Percentiles rank a stretch among this genome's conserved stretches.
Conservation (phyloP, 805 yeast species). For the Kluyveromyces starmeri region DNA sequence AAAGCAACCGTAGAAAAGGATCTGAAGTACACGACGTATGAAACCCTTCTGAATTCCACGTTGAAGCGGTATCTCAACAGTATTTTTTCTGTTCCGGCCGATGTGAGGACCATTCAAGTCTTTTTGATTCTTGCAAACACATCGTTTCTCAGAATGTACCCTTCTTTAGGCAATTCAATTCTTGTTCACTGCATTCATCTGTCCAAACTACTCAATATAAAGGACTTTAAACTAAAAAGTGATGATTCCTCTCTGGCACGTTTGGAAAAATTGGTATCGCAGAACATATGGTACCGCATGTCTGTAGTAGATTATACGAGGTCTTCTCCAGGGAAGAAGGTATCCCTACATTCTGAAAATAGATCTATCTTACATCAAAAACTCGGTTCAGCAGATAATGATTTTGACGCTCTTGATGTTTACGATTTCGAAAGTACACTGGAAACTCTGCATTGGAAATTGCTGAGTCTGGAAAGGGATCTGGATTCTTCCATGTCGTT, state of each 20-base stretch:
- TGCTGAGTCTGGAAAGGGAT: constrained; percentile 27
- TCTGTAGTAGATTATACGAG: constrained; percentile 23
- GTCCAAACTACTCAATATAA: constrained; percentile 19
- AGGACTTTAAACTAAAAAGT: constrained; percentile 15
- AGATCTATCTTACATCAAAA: constrained; percentile 23
- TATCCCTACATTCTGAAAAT: constrained; percentile 18
- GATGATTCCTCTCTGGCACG: constrained; percentile 18
- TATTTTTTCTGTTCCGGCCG: constrained; percentile 18
- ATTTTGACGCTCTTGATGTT: constrained; percentile 18
- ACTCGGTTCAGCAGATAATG: constrained; percentile 16
- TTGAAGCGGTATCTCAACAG: constrained; percentile 14
- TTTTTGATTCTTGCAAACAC: constrained; percentile 23
- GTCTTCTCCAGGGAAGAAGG: constrained; percentile 16
- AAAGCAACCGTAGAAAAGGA: constrained; percentile 12
- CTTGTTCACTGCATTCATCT: constrained; percentile 19
- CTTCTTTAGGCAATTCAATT: constrained; percentile 13
- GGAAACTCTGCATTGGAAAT: constrained; percentile 25
- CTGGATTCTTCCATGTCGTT: constrained; percentile 20
- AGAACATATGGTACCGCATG: constrained; percentile 24
- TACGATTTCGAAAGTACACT: constrained; percentile 23
- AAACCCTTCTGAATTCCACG: constrained; percentile 13
- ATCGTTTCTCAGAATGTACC: constrained; percentile 11
- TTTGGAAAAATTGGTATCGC: constrained; percentile 17
- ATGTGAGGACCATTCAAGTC: constrained; percentile 21
- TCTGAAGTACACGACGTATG: constrained; percentile 10